Conservation (phyloP, 192 early-diverging fungal species). For the Jimgerdemannia flammicorona region DNA sequence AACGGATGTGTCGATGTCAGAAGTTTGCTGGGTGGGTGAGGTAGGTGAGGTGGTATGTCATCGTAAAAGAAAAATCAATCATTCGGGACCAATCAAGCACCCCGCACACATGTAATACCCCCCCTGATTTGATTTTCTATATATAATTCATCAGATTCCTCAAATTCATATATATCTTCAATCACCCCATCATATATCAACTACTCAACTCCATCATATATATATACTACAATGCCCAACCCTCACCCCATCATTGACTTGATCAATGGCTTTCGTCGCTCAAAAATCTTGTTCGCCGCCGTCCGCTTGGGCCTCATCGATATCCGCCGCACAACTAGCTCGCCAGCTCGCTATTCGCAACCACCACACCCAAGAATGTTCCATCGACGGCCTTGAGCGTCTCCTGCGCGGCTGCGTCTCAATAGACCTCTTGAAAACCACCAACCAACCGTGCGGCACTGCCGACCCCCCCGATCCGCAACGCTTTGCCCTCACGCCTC, state of each 20-base stretch:
- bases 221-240: neutral
- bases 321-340: neutral
- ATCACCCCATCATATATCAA: too few relatives aligned
- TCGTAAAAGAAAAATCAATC: too few relatives aligned
- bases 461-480: neutral
- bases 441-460: neutral
- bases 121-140: too few relatives aligned
- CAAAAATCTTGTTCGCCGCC: slow-evolving; percentile 20
- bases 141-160: too few relatives aligned
- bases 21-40: neutral
- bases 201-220: too few relatives aligned
- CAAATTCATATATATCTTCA: too few relatives aligned
- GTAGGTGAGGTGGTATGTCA: slow-evolving; percentile 1
- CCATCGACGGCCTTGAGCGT: slow-evolving; percentile 2
- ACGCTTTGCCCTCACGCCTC: neutral
- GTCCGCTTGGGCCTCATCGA: slow-evolving; percentile 21
- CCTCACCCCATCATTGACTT: slow-evolving; percentile 6
- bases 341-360: neutral
- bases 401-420: slow-evolving; percentile 7
- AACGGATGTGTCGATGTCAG: too few relatives aligned
- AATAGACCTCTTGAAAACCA: neutral
- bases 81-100: too few relatives aligned
- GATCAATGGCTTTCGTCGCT: slow-evolving; percentile 20
- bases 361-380: neutral
- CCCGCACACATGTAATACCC: too few relatives aligned